phyloP scores from a whole-genome alignment of 108 stramenopile genomes.

The Licmophora abbreviata region DNA sequence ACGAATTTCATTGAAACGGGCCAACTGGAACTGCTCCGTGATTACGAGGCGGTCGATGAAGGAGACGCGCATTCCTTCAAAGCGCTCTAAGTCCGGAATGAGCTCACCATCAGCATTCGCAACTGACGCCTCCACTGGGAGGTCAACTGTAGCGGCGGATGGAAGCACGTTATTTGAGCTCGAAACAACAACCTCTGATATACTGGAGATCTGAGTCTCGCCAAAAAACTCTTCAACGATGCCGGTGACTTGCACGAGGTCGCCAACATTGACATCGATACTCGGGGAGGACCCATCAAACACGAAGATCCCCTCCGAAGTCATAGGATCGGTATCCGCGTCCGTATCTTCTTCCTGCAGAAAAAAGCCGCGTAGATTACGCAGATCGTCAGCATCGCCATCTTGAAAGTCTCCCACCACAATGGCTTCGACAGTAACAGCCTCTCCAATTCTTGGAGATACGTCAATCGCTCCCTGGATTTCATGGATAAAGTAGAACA shows the following conservation, averaged over 20 bases:
- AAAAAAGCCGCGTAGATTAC: constrained; percentile 30
- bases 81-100: constrained; percentile 18
- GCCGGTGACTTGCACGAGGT: constrained; percentile 23
- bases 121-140: constrained; percentile 2
- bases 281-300: constrained; percentile 3
- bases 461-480: constrained; percentile 7
- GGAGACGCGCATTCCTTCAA: constrained; percentile 23
- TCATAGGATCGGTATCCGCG: constrained; percentile 21
- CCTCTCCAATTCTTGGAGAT: constrained; percentile 2
- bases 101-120: constrained; percentile 1
- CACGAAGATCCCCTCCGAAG: constrained; percentile 36
- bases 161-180: constrained; percentile 10
- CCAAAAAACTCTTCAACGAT: constrained; percentile 15
- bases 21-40: constrained; percentile 23
- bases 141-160: constrained; percentile 8
- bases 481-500: constrained; percentile 12
- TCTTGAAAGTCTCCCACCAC: constrained; percentile 24
- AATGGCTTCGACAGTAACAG: constrained; percentile 6
- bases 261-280: constrained; percentile 14
- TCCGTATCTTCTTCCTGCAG: constrained; percentile 27
- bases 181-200: constrained; percentile 5
- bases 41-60: constrained; percentile 13
- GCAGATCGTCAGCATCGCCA: constrained; percentile 13
- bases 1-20: constrained; percentile 21
- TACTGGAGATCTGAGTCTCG: constrained; percentile 18